Conservation (phyloP, 163 green algal species). For the Scenedesmus sp. region DNA sequence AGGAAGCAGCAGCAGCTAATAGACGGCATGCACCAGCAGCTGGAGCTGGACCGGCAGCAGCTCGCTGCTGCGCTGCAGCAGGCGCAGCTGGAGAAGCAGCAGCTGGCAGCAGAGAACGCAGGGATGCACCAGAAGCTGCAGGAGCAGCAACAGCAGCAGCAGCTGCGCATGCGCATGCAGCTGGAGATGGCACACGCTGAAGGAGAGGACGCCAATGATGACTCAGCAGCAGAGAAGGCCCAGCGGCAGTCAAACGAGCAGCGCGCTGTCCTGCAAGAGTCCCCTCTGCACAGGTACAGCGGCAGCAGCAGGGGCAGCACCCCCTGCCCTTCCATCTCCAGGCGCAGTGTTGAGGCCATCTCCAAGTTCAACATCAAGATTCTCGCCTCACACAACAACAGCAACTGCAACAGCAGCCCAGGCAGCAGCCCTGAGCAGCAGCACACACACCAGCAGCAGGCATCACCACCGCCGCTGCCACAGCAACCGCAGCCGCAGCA, state of each 20-base stretch:
- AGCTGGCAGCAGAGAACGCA: not conserved
- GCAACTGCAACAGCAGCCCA: not conserved
- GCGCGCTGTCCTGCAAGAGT: not conserved
- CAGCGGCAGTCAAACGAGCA: not conserved
- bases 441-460: not conserved
- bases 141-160: conserved; percentile 8
- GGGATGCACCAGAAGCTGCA: not conserved
- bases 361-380: not conserved
- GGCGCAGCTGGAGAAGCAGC: not conserved
- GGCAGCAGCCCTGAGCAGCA: not conserved
- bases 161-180: not conserved
- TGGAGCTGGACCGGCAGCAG: conserved; percentile 7
- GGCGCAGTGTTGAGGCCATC: not conserved
- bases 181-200: not conserved
- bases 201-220: not conserved
- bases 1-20: conserved; percentile 11
- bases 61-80: not conserved
- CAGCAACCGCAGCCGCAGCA: not conserved
- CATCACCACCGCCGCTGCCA: not conserved
- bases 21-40: conserved; percentile 7
- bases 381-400: not conserved
- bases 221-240: not conserved
- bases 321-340: not conserved
- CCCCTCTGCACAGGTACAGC: not conserved
- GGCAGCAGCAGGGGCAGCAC: not conserved